These are phyloP conservation scores for Hemerocallis citrina DNA, from an alignment of 106 monocot genomes.

Conservation along the genomic window DNA sequence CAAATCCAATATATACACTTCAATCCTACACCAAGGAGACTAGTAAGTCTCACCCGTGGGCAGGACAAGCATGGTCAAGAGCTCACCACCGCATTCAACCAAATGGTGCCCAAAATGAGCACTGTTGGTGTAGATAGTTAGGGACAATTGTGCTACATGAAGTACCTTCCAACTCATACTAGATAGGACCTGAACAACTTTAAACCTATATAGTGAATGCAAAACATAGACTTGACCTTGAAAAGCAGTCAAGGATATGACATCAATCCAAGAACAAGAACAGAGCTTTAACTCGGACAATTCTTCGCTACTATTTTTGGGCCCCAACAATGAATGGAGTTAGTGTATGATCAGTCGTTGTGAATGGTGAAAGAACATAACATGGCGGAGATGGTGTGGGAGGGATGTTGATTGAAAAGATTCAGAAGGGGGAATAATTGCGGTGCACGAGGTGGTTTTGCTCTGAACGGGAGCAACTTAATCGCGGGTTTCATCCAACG, in stretches of 20 bases:
- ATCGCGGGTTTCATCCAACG: too few species aligned
- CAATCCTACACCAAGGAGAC: background rate
- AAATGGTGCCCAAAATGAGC: background rate
- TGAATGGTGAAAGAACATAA: background rate
- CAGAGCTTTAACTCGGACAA: background rate
- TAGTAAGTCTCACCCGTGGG: background rate
- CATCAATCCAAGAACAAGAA: background rate
- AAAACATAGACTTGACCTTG: background rate
- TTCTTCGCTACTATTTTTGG: background rate
- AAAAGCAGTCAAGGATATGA: background rate
- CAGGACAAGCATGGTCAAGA: background rate
- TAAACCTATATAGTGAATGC: background rate
- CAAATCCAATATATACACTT: slow-evolving; percentile 16
- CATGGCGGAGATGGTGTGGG: background rate
- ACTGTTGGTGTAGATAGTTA: background rate
- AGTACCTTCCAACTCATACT: slow-evolving; percentile 1
- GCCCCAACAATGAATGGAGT: background rate
- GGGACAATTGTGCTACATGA: background rate
- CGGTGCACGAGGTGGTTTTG: background rate
- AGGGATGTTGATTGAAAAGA: background rate
- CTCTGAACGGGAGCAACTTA: too few species aligned
- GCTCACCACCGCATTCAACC: slow-evolving; percentile 9
- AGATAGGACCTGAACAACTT: background rate
- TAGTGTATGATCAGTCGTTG: background rate
- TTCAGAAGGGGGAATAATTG: background rate